These are phyloP conservation scores for Podila clonocystis DNA, from an alignment of 192 early-diverging fungal species.

Conservation along the genomic window DNA sequence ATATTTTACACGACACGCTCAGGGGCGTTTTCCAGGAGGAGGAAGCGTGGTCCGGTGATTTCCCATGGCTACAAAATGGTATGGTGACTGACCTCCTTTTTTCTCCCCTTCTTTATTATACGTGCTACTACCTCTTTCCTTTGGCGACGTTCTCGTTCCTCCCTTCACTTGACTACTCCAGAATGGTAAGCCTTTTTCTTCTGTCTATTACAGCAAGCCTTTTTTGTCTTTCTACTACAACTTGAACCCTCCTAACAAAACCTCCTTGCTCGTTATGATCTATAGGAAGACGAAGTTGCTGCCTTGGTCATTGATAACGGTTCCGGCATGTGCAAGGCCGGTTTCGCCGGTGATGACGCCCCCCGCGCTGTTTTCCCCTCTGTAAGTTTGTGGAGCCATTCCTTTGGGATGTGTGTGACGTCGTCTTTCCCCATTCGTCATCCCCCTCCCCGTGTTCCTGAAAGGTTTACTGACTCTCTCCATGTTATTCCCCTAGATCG, in stretches of 20 bases:
- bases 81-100: no score
- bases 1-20: neutral
- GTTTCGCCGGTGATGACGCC: constrained; percentile 92
- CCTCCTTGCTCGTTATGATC: neutral
- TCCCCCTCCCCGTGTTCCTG: neutral
- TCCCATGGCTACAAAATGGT: no score
- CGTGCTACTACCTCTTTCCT: no score
- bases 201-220: neutral
- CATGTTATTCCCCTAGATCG: constrained; percentile 62
- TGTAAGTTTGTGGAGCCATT: constrained; percentile 16
- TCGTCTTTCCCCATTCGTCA: neutral
- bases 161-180: neutral
- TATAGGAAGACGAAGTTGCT: constrained; percentile 81
- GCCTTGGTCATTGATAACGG: constrained; percentile 93
- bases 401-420: no score
- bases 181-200: constrained; percentile 10
- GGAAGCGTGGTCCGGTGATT: no score
- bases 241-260: neutral
- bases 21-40: no score
- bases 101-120: no score
- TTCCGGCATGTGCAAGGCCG: constrained; percentile 96
- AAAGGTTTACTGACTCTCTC: neutral
- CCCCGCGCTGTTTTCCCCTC: constrained; percentile 78
- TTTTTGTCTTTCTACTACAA: neutral
- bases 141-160: neutral